Evolutionary conservation across 1,284 basidiomycete genomes (phyloP).

Genomic region (Anthracocystis setariae): DNA sequence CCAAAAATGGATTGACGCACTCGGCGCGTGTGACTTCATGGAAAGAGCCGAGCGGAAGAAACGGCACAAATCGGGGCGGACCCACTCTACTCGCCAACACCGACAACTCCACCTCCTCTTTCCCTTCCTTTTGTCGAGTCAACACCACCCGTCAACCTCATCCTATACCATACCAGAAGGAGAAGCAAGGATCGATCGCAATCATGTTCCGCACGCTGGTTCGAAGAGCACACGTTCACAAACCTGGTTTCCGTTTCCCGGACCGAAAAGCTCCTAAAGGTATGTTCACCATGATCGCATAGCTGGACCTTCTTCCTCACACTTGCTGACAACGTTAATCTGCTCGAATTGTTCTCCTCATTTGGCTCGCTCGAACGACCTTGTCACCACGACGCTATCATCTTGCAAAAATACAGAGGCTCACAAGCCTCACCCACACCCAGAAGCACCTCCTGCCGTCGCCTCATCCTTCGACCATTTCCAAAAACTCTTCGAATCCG

Average conservation of each 20-base stretch:
- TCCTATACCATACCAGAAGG: too few species aligned
- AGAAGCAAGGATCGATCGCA: background rate
- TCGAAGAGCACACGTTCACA: constrained; percentile 52
- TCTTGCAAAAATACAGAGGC: constrained; percentile 18
- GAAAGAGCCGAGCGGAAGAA: constrained; percentile 1
- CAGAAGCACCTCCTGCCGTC: constrained; percentile 59
- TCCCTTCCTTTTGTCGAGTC: background rate
- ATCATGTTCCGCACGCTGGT: constrained; percentile 55
- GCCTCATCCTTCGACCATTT: constrained; percentile 58
- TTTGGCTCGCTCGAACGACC: too few species aligned
- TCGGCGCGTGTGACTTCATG: too few species aligned
- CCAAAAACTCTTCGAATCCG: constrained; percentile 55
- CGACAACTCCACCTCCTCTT: background rate
- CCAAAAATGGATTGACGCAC: background rate
- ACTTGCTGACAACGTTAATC: too few species aligned
- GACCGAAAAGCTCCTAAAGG: constrained; percentile 55
- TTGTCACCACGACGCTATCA: background rate
- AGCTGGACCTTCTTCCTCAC: background rate
- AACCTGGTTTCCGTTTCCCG: constrained; percentile 58
- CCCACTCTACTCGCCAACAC: background rate
- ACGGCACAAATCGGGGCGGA: background rate
- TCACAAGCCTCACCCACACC: constrained; percentile 63
- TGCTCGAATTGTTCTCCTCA: too few species aligned
- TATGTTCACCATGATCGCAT: constrained; percentile 14
- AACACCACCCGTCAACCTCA: background rate